phyloP scores from a whole-genome alignment of 805 yeast species.

The Starmera dryadoides region DNA sequence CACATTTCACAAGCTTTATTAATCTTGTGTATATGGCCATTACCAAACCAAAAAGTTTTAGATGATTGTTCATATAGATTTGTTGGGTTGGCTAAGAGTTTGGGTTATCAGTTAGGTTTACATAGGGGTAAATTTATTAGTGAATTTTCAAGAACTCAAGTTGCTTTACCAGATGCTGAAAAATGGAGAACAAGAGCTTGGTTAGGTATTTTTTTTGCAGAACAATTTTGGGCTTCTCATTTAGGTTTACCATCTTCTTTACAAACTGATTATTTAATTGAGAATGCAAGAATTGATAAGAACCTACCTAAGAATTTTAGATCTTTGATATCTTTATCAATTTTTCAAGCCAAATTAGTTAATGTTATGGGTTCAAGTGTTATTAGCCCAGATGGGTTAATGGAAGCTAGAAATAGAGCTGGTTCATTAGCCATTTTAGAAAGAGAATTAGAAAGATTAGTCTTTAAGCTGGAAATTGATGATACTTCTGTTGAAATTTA shows the following conservation, averaged over 20 bases:
- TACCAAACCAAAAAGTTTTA: constrained; percentile 85
- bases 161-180: constrained; percentile 81
- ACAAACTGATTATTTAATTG: constrained; percentile 75
- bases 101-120: constrained; percentile 80
- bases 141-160: constrained; percentile 88
- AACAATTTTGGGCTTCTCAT: constrained; percentile 85
- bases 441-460: constrained; percentile 67
- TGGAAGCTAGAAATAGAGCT: constrained; percentile 78
- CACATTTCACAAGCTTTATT: constrained; percentile 88
- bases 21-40: constrained; percentile 84
- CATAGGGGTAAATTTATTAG: constrained; percentile 89
- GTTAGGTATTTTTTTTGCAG: constrained; percentile 82
- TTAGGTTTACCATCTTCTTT: constrained; percentile 84
- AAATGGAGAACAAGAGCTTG: constrained; percentile 92
- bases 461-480: constrained; percentile 58
- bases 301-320: constrained; percentile 63
- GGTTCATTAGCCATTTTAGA: constrained; percentile 72
- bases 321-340: constrained; percentile 63
- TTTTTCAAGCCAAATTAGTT: constrained; percentile 78
- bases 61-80: constrained; percentile 91
- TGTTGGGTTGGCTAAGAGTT: constrained; percentile 76
- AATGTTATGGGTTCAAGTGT: constrained; percentile 84
- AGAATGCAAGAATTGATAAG: constrained; percentile 63
- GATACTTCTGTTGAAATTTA: constrained; percentile 70
- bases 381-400: constrained; percentile 79